These are phyloP conservation scores for Arxiozyma slooffiae DNA, from an alignment of 1,139 yeast genomes.

Conservation along the genomic window DNA sequence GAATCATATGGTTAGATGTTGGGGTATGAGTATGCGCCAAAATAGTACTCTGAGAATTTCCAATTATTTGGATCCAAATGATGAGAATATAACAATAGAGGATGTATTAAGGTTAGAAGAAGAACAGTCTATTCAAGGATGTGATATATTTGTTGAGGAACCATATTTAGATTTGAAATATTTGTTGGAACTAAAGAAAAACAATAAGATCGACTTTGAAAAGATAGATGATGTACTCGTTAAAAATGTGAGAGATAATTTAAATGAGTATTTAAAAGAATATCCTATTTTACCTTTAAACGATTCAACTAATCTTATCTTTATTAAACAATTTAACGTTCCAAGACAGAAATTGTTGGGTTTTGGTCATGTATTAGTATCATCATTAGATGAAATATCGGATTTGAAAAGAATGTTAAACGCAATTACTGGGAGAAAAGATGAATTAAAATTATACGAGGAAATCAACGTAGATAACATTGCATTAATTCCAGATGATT, in stretches of 20 bases:
- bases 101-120: constrained; percentile 35
- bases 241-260: constrained; percentile 15
- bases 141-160: constrained; percentile 28
- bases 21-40: constrained; percentile 60
- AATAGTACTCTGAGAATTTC: constrained; percentile 68
- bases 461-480: constrained; percentile 61
- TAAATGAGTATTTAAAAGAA: constrained; percentile 4
- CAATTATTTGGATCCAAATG: constrained; percentile 31
- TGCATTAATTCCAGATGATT: constrained; percentile 37
- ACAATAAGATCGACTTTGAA: constrained; percentile 7
- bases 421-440: background rate
- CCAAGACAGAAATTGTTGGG: constrained; percentile 48
- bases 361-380: constrained; percentile 50
- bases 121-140: constrained; percentile 15
- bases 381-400: constrained; percentile 41
- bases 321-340: constrained; percentile 64
- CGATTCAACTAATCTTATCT: constrained; percentile 39
- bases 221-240: constrained; percentile 16
- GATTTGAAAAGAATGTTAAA: background rate
- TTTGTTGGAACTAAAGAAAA: constrained; percentile 12
- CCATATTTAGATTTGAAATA: constrained; percentile 26
- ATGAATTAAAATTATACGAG: constrained; percentile 38
- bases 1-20: constrained; percentile 41
- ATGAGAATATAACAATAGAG: constrained; percentile 34
- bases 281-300: constrained; percentile 9